Percentiles rank a stretch among this genome's conserved stretches.
Evolutionary conservation across 805 yeast species (phyloP).

Genomic region (Torulaspora maleeae): DNA sequence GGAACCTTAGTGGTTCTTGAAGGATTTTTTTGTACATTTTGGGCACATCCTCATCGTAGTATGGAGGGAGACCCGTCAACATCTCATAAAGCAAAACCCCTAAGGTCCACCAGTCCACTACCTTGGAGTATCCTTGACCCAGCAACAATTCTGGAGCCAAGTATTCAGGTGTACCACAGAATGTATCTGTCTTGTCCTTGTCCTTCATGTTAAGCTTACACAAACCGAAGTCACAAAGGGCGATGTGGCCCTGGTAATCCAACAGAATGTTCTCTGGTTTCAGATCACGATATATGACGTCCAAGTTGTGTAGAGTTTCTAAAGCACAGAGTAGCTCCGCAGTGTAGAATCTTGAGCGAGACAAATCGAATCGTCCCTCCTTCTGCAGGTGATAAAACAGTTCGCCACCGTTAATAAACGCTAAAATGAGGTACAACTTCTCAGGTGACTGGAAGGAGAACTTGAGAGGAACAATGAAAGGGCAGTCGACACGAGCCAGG

Average conservation of each 20-base stretch:
- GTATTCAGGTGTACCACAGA: conserved; percentile 98
- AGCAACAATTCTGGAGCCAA: conserved; percentile 89
- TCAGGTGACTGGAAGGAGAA: conserved; percentile 97
- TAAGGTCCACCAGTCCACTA: conserved; percentile 98
- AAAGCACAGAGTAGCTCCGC: conserved; percentile 92
- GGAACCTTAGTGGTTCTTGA: conserved; percentile 84
- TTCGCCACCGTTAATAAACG: conserved; percentile 96
- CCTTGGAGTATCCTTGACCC: conserved; percentile 91
- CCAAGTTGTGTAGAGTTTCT: conserved; percentile 83
- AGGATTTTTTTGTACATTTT: conserved; percentile 92
- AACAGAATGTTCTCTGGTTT: conserved; percentile 93
- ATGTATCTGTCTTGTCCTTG: conserved; percentile 83
- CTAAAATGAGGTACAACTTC: conserved; percentile 81
- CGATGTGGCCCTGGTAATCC: conserved; percentile 97
- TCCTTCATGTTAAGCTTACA: conserved; percentile 93
- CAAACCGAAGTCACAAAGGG: conserved; percentile 93
- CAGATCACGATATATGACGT: conserved; percentile 90
- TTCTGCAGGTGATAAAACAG: conserved; percentile 89
- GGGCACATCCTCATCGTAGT: conserved; percentile 88
- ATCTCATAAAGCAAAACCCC: conserved; percentile 92
- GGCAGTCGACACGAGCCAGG: conserved; percentile 84
- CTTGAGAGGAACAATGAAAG: conserved; percentile 93
- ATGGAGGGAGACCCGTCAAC: conserved; percentile 96
- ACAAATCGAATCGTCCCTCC: conserved; percentile 82
- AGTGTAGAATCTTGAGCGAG: conserved; percentile 86